Percentiles rank a stretch among this genome's conserved stretches.
Evolutionary conservation across 192 early-diverging fungal species (phyloP).

Genomic region (Linderina pennispora): DNA sequence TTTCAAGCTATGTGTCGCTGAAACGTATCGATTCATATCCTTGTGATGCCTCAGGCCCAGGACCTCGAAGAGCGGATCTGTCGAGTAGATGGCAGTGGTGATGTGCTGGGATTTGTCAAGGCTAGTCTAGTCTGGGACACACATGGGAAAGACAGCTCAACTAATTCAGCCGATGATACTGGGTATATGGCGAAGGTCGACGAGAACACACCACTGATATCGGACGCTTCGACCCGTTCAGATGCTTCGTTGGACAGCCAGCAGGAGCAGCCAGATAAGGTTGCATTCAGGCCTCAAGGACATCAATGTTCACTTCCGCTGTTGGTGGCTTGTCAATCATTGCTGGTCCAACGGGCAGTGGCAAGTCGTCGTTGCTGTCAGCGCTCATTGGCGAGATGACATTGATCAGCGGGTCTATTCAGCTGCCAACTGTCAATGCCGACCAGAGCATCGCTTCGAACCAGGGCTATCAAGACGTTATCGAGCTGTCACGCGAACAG

Average conservation of each 20-base stretch:
- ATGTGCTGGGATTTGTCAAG: not conserved
- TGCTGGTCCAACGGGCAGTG: constrained; percentile 79
- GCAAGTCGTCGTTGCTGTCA: constrained; percentile 69
- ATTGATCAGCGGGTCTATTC: constrained; percentile 6
- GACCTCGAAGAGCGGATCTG: constrained; percentile 15
- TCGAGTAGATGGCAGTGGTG: not conserved
- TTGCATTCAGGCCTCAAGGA: constrained; percentile 53
- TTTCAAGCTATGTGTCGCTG: constrained; percentile 53
- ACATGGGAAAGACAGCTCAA: too few species aligned
- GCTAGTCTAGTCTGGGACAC: constrained; percentile 15
- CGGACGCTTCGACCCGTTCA: not conserved
- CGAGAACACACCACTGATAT: constrained; percentile 5
- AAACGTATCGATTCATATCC: constrained; percentile 57
- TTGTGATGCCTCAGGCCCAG: constrained; percentile 58
- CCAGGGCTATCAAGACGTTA: constrained; percentile 1
- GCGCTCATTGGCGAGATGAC: constrained; percentile 73
- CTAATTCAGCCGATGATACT: too few species aligned
- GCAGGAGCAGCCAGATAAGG: constrained; percentile 1
- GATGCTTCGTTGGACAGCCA: too few species aligned
- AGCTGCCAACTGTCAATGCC: constrained; percentile 8
- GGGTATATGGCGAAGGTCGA: too few species aligned
- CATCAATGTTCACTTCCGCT: constrained; percentile 59
- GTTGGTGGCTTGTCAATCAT: constrained; percentile 59
- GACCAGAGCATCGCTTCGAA: too few species aligned
- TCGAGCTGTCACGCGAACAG: constrained; percentile 5